Evolutionary conservation across 164 flowering plant genomes (phyloP).

Genomic region (Aristolochia californica): DNA sequence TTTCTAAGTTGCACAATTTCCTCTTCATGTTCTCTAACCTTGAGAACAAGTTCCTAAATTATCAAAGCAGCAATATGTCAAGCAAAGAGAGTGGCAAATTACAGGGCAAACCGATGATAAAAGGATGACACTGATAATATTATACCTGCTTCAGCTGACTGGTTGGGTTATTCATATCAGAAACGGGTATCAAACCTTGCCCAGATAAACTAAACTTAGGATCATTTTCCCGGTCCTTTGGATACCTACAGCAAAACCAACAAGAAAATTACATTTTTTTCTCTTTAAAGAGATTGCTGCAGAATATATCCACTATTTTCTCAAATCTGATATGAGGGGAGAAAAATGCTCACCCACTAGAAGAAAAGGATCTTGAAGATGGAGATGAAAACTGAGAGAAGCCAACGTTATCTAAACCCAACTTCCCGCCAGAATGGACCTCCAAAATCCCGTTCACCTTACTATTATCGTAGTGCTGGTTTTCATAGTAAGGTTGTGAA

Average conservation of each 20-base stretch:
- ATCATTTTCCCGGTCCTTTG: conserved; percentile 43
- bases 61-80: conserved; percentile 3
- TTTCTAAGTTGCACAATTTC: conserved; percentile 67
- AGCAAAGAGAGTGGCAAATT: neutral
- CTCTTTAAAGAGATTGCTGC: too few relatives aligned
- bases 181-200: conserved; percentile 46
- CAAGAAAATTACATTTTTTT: neutral
- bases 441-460: conserved; percentile 39
- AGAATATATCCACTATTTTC: too few relatives aligned
- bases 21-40: conserved; percentile 70
- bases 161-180: conserved; percentile 36
- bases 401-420: conserved; percentile 29
- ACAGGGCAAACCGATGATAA: neutral
- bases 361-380: conserved; percentile 43
- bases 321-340: too few relatives aligned
- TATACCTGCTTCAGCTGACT: conserved; percentile 63
- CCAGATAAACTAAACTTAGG: conserved; percentile 31
- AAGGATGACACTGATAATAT: neutral
- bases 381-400: conserved; percentile 50
- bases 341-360: conserved; percentile 34
- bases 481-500: conserved; percentile 20
- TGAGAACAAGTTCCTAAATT: conserved; percentile 44
- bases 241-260: conserved; percentile 31
- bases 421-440: conserved; percentile 25
- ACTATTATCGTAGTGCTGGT: conserved; percentile 19